Conservation (phyloP, 306 rosid species). For the Abrus pulchellus region DNA sequence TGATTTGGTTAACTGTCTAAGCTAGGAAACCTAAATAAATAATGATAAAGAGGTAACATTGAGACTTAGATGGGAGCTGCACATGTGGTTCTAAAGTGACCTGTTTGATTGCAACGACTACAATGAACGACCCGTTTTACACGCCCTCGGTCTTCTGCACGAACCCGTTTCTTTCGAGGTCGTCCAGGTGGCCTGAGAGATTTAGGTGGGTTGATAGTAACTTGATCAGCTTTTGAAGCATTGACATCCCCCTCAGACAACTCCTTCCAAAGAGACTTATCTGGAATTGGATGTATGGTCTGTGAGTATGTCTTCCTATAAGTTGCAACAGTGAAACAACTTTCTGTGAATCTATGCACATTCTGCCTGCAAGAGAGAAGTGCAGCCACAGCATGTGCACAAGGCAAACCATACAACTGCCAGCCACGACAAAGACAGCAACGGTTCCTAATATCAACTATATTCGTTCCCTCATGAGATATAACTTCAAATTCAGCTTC, state of each 20-base stretch:
- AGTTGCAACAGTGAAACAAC: conserved; percentile 87
- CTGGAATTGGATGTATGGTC: conserved; percentile 91
- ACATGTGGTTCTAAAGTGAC: conserved; percentile 94
- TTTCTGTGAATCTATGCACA: conserved; percentile 88
- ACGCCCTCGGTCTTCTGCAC: conserved; percentile 91
- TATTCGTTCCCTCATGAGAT: conserved; percentile 78
- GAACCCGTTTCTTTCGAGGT: conserved; percentile 84
- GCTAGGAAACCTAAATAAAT: conserved; percentile 51
- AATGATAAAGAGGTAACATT: conserved; percentile 36
- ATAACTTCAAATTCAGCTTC: conserved; percentile 92
- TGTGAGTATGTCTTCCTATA: conserved; percentile 89
- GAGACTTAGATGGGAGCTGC: conserved; percentile 76
- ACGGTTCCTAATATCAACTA: conserved; percentile 82
- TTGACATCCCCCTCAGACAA: conserved; percentile 64
- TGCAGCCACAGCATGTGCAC: conserved; percentile 94
- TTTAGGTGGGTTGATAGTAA: conserved; percentile 76
- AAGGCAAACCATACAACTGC: conserved; percentile 91
- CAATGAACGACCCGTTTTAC: conserved; percentile 91
- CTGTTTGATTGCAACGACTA: conserved; percentile 92
- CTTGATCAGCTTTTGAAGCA: conserved; percentile 54
- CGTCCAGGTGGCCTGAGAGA: conserved; percentile 87
- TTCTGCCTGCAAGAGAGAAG: conserved; percentile 90
- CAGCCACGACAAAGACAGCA: conserved; percentile 86
- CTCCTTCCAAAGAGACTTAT: conserved; percentile 85
- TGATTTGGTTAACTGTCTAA: conserved; percentile 48